Base-by-base conservation (phyloP, 768 basidiomycete genomes). In the Leucocoprinus leucothites region DNA sequence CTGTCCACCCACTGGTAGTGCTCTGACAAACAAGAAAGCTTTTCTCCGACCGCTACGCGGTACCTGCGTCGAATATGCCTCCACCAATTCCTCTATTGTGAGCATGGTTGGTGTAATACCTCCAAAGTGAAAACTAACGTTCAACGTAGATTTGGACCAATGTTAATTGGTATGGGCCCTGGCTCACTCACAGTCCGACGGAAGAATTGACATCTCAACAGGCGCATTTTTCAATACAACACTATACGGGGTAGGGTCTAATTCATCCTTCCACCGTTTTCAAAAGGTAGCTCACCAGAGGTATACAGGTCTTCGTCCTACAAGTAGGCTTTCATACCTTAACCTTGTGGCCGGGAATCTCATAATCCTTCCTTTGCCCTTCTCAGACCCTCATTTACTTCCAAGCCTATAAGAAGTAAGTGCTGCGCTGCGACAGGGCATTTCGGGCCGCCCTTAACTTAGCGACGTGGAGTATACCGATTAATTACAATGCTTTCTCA, bases 191-290 rank as follows among this genome's bases (percentile, higher is more conserved):
- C n/a, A 21, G 4, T 25, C 43, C 8, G 21, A 16, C 18, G 1
- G n/a, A 41, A 40, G 18, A 11, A 22, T 31, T 31, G n/a, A 42
- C 43, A n/a, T 52, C 43, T 5, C 34, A 35, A 40, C 24, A 50
- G 71, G 72, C 9, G 64, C 64, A 22, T 67, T 69, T 48, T 48
- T 72, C 4, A 71, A 72, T 51, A 61, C 65, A 46, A 68, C 71
- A 13, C 53, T 73, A 22, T 73, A 69, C 52, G 71, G 70, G 48
- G 70, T 69, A 58, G n/a, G 64, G 62, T 36, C 8, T 21, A 18
- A 26, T 21, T 18, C 11, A 22, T 54, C 40, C 28, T 41, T 35
- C n/a, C 6, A 13, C 46, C 18, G 28, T 14, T 44, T 38, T 40
- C 25, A 44, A 14, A 6, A 22, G 18, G n/a, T 16, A n/a, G 19